A percentile compares a stretch with the other conserved stretches of the same genome.
Conservation (phyloP, 176 grass and related monocot species). For the Coix lacrymajobi region DNA sequence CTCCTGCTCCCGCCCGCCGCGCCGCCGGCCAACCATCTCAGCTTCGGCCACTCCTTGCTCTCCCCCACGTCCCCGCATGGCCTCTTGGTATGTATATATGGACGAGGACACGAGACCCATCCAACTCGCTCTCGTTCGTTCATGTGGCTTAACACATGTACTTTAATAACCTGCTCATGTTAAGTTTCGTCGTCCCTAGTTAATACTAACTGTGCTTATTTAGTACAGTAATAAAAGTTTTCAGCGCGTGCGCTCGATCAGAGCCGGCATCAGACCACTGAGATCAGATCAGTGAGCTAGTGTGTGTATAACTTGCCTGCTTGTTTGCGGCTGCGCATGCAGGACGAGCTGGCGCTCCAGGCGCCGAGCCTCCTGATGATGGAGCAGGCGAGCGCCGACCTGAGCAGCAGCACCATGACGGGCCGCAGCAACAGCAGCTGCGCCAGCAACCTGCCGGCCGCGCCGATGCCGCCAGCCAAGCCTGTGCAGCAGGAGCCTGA, state of each 20-base stretch:
- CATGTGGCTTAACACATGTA: background rate
- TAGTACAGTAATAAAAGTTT: no score
- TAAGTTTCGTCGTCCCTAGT: background rate
- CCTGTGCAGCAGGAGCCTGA: conserved; percentile 52
- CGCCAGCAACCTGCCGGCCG: conserved; percentile 36
- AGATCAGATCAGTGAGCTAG: background rate
- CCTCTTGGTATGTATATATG: conserved; percentile 44
- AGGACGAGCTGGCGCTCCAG: conserved; percentile 75
- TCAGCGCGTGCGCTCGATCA: no score
- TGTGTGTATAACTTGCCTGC: background rate
- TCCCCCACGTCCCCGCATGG: conserved; percentile 64
- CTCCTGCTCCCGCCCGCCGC: conserved; percentile 56
- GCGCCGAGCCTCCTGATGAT: conserved; percentile 59
- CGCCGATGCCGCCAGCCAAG: conserved; percentile 30
- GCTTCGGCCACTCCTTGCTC: conserved; percentile 57
- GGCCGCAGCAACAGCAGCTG: conserved; percentile 47
- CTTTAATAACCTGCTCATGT: background rate
- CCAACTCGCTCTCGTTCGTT: background rate
- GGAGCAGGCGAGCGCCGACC: conserved; percentile 52
- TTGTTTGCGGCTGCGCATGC: conserved; percentile 23
- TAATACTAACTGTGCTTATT: no score
- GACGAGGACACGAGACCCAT: no score
- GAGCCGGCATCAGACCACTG: background rate
- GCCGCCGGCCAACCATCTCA: conserved; percentile 55
- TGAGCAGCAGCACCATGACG: conserved; percentile 27